phyloP scores from a whole-genome alignment of 2,329 filamentous ascomycete species.

The Pyrenophora tritici-repentis region DNA sequence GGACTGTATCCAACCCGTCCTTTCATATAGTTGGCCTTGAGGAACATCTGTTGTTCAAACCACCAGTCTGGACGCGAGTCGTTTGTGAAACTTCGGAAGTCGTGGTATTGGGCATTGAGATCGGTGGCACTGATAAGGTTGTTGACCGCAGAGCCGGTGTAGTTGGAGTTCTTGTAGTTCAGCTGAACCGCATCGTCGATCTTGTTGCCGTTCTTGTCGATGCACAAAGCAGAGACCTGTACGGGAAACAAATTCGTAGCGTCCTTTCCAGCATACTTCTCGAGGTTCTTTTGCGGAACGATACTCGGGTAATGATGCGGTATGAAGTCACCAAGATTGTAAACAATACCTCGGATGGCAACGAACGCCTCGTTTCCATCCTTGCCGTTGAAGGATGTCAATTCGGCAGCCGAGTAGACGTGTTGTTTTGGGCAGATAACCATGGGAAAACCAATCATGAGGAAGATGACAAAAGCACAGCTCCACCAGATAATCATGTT shows the following conservation, averaged over 20 bases:
- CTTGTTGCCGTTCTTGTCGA: slow-evolving; percentile 68
- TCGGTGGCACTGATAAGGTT: slow-evolving; percentile 70
- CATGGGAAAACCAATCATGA: slow-evolving; percentile 84
- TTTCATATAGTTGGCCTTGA: slow-evolving; percentile 81
- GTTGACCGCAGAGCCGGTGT: slow-evolving; percentile 63
- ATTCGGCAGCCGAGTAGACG: slow-evolving; percentile 79
- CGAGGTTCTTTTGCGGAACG: slow-evolving; percentile 64
- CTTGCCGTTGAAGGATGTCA: slow-evolving; percentile 75
- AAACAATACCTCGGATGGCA: slow-evolving; percentile 86
- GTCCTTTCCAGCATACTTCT: slow-evolving; percentile 85
- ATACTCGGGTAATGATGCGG: slow-evolving; percentile 78
- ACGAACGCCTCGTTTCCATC: slow-evolving; percentile 68
- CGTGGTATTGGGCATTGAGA: slow-evolving; percentile 80
- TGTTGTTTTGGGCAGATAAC: slow-evolving; percentile 91
- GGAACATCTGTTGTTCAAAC: slow-evolving; percentile 78
- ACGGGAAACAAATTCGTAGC: slow-evolving; percentile 89
- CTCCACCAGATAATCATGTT: slow-evolving; percentile 95
- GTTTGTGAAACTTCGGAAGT: slow-evolving; percentile 84
- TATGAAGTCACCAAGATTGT: slow-evolving; percentile 76
- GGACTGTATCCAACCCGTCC: slow-evolving; percentile 84
- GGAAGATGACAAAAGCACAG: slow-evolving; percentile 79
- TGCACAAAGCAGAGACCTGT: slow-evolving; percentile 89
- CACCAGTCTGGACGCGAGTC: slow-evolving; percentile 91
- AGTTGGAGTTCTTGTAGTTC: slow-evolving; percentile 80
- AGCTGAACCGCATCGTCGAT: slow-evolving; percentile 77